Base-by-base conservation (phyloP, 371 early-diverging fungal species). In the Lichtheimia corymbifera region DNA sequence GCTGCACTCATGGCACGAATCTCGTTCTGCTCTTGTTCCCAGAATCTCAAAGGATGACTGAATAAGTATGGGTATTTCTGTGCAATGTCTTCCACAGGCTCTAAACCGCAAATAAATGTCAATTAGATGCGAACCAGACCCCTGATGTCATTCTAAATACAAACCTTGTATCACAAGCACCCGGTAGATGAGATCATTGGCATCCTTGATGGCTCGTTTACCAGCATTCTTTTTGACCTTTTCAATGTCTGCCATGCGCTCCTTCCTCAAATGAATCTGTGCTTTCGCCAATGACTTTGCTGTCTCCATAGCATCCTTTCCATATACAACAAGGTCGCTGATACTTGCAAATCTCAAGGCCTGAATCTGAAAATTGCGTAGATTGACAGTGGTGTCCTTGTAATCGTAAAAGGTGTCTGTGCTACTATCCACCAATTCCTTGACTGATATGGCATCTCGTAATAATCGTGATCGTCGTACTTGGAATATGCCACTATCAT, bases 331-430 rank as follows among this genome's bases (percentile, higher is more conserved):
- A 18, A 87, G 65, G 64, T 87, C 86, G 24, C 79, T 81, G 13
- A 87, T 45, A 4, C 80, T 80, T 0, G 85, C 82, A 57, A 79
- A 83, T 40, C 85, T 71, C 7, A 73, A 67, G 0, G 80, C 73
- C 57, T 87, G 88, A 27, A 80, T 78, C 54, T 74, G 72, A 57
- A 87, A 87, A 64, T 83, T 87, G 17, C 88, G 70, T 56, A 87
- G 70, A 51, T 87, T 82, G 65, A 87, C 82, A n/a, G 72, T 77
- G 1, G 28, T 24, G n/a, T 76, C 78, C 7, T 50, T 35, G 18
- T 62, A 59, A 7, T 50, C 44, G 28, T 59, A 44, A 49, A 62
- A 59, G 5, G 73, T 55, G 57, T 72, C 72, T 35, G 35, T 55
- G 14, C 58, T 24, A 35, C 18, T 1, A 20, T 22, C 7, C 60